Evolutionary conservation across 1,139 yeast genomes (phyloP).

Genomic region (Yamadazyma sp.): DNA sequence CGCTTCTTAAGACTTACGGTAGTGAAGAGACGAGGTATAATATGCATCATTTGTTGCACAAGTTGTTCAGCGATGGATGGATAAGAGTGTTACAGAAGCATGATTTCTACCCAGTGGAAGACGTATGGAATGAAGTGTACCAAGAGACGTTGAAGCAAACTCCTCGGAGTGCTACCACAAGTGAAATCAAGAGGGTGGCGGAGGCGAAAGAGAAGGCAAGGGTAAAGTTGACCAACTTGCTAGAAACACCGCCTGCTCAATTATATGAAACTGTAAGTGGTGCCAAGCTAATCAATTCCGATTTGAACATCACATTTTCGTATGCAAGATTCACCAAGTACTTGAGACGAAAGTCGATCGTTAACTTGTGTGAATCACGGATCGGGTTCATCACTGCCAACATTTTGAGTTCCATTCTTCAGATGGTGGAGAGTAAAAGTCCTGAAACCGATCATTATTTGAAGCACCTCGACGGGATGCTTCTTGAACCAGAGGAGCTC

Average conservation of each 20-base stretch:
- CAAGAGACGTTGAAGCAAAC: constrained; percentile 49
- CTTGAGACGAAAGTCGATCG: constrained; percentile 64
- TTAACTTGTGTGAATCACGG: constrained; percentile 62
- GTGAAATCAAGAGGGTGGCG: constrained; percentile 62
- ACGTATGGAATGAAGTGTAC: constrained; percentile 56
- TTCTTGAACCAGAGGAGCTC: constrained; percentile 42
- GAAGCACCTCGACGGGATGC: constrained; percentile 35
- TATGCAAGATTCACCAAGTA: constrained; percentile 67
- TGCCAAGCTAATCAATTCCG: constrained; percentile 43
- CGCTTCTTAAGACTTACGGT: constrained; percentile 48
- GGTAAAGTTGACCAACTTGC: constrained; percentile 35
- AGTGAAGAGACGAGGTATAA: constrained; percentile 26
- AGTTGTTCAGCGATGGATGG: constrained; percentile 59
- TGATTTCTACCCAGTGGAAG: constrained; percentile 48
- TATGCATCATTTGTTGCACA: constrained; percentile 39
- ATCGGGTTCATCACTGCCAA: constrained; percentile 69
- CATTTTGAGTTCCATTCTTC: constrained; percentile 62
- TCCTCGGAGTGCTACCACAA: constrained; percentile 51
- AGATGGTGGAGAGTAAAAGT: constrained; percentile 56
- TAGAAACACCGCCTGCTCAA: constrained; percentile 33
- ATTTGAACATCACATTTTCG: constrained; percentile 60
- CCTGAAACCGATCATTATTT: constrained; percentile 39
- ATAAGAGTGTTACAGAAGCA: constrained; percentile 42
- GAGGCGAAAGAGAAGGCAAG: constrained; percentile 68
- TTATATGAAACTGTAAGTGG: constrained; percentile 34